phyloP scores from a whole-genome alignment of 1,284 basidiomycete genomes.

The Cryptococcus sp. region DNA sequence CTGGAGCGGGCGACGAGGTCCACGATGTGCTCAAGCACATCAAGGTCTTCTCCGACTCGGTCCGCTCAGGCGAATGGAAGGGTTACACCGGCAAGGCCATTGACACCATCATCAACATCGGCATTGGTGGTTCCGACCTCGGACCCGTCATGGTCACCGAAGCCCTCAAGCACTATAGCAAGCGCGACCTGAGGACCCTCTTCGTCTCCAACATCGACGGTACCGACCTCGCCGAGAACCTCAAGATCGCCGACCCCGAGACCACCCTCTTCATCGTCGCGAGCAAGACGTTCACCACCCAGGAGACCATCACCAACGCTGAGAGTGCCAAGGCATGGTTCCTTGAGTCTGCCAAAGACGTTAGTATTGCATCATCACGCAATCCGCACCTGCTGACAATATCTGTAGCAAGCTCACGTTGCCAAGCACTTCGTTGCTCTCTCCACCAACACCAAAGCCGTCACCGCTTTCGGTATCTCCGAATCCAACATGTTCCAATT shows the following conservation, averaged over 20 bases:
- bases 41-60: constrained; percentile 80
- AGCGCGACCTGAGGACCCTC: constrained; percentile 81
- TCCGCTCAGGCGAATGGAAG: constrained; percentile 87
- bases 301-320: constrained; percentile 99
- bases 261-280: constrained; percentile 97
- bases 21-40: constrained; percentile 85
- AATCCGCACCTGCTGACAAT: constrained; percentile 1
- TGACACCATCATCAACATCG: constrained; percentile 95
- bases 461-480: constrained; percentile 92
- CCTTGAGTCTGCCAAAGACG: constrained; percentile 76
- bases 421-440: constrained; percentile 99
- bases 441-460: constrained; percentile 92
- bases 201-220: constrained; percentile 99
- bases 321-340: constrained; percentile 94
- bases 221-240: constrained; percentile 90
- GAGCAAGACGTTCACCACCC: constrained; percentile 98
- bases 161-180: constrained; percentile 89
- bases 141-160: constrained; percentile 99
- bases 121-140: constrained; percentile 96
- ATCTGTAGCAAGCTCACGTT: constrained; percentile 72
- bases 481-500: constrained; percentile 98
- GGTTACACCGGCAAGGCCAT: constrained; percentile 97
- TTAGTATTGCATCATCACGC: constrained; percentile 34
- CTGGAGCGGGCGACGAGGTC: constrained; percentile 77
- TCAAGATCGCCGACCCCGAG: constrained; percentile 82